phyloP scores from a whole-genome alignment of 805 yeast genomes.

The Ogataea ramenticola region DNA sequence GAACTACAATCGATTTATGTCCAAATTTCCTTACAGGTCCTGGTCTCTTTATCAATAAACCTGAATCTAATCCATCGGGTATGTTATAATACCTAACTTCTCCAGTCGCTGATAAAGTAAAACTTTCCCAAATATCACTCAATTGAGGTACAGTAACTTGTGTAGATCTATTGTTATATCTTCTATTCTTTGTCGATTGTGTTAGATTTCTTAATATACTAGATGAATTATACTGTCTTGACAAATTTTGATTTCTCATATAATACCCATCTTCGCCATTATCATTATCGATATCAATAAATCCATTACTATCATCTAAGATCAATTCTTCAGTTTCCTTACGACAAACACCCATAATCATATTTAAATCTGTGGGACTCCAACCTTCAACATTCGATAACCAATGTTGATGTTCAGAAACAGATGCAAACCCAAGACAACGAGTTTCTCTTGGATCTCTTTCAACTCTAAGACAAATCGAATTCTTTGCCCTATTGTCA shows the following conservation, averaged over 20 bases:
- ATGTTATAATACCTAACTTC: slow-evolving; percentile 52
- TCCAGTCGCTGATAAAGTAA: slow-evolving; percentile 68
- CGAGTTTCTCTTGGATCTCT: slow-evolving; percentile 90
- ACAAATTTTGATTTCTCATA: neutral
- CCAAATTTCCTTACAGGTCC: slow-evolving; percentile 68
- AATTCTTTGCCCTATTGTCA: slow-evolving; percentile 68
- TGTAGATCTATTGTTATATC: neutral
- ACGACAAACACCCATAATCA: slow-evolving; percentile 59
- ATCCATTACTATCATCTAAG: neutral
- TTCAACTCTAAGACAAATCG: slow-evolving; percentile 81
- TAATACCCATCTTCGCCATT: neutral
- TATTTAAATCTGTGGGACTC: slow-evolving; percentile 72
- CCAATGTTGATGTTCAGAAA: slow-evolving; percentile 64
- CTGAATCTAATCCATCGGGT: slow-evolving; percentile 37
- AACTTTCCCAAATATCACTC: slow-evolving; percentile 68
- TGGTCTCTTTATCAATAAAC: slow-evolving; percentile 45
- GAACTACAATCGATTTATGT: slow-evolving; percentile 66
- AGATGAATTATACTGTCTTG: neutral
- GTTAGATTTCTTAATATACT: neutral
- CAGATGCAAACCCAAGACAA: slow-evolving; percentile 78
- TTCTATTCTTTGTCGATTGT: neutral
- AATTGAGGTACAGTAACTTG: too few relatives aligned
- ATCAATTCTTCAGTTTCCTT: slow-evolving; percentile 28
- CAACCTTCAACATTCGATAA: slow-evolving; percentile 63
- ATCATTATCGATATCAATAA: neutral